Evolutionary conservation across 2,329 filamentous ascomycete genomes (phyloP).

Genomic region (Fusarium pseudocircinatum): DNA sequence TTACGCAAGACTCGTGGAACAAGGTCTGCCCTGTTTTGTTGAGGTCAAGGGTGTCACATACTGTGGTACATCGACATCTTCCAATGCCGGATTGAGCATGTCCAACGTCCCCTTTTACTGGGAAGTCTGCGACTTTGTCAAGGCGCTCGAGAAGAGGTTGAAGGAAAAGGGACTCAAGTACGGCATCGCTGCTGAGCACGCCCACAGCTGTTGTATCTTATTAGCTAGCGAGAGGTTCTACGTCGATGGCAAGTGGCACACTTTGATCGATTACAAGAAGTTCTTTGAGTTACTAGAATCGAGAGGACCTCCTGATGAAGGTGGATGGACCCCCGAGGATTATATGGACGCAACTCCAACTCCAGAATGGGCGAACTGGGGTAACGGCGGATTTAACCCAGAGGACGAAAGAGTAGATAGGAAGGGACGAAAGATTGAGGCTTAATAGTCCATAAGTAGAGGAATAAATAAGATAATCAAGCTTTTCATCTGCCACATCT

Average conservation of each 20-base stretch:
- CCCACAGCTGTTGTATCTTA: conserved; percentile 92
- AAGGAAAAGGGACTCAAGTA: conserved; percentile 77
- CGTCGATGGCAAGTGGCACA: conserved; percentile 85
- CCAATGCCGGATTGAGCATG: conserved; percentile 91
- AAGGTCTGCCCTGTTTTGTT: conserved; percentile 88
- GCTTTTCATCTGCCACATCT: neutral
- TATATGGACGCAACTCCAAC: conserved; percentile 19
- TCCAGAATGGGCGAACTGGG: conserved; percentile 95
- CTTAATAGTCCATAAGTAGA: conserved; percentile 21
- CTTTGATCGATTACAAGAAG: conserved; percentile 85
- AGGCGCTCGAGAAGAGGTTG: conserved; percentile 76
- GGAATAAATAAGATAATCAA: neutral
- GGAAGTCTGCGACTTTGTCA: conserved; percentile 86
- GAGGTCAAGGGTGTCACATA: conserved; percentile 98
- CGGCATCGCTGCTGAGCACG: conserved; percentile 93
- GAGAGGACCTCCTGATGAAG: conserved; percentile 64
- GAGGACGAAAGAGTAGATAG: conserved; percentile 86
- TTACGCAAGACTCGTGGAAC: conserved; percentile 88
- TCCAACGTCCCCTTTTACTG: conserved; percentile 96
- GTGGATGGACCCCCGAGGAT: conserved; percentile 61
- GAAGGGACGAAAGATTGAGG: conserved; percentile 76
- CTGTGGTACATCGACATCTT: conserved; percentile 88
- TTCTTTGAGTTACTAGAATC: conserved; percentile 85
- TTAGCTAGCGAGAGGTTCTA: conserved; percentile 85
- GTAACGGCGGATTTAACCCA: conserved; percentile 93